Evolutionary conservation across 768 basidiomycete species (phyloP).

Genomic region (Mycena crocata): DNA sequence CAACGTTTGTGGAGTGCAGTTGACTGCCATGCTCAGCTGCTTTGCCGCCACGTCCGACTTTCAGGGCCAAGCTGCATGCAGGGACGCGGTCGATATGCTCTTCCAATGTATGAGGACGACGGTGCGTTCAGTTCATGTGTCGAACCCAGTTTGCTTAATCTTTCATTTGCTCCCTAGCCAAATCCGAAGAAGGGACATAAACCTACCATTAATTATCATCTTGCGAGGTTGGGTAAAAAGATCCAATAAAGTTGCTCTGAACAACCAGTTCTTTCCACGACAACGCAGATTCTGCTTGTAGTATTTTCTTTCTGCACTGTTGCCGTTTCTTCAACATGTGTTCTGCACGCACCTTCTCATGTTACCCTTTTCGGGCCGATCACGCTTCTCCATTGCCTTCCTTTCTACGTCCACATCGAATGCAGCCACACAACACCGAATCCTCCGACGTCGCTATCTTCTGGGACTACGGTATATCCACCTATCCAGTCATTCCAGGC

Average conservation of each 20-base stretch:
- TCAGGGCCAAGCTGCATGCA: conserved; percentile 64
- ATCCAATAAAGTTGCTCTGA: conserved; percentile 64
- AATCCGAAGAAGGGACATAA: conserved; percentile 73
- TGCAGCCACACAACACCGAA: conserved; percentile 42
- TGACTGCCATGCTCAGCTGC: conserved; percentile 85
- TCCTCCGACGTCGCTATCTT: conserved; percentile 55
- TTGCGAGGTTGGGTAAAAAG: conserved; percentile 81
- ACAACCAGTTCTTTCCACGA: too few species aligned
- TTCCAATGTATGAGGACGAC: conserved; percentile 89
- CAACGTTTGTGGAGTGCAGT: conserved; percentile 74
- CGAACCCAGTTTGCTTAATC: conserved; percentile 7
- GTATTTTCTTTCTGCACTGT: too few species aligned
- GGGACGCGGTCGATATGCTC: conserved; percentile 67
- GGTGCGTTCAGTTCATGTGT: conserved; percentile 58
- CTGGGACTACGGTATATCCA: conserved; percentile 51
- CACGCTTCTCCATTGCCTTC: conserved; percentile 14
- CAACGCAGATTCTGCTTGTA: not conserved
- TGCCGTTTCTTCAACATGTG: conserved; percentile 1
- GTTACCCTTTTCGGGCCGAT: conserved; percentile 7
- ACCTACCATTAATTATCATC: conserved; percentile 91
- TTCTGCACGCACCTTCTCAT: not conserved
- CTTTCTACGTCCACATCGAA: conserved; percentile 35
- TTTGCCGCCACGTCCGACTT: conserved; percentile 84
- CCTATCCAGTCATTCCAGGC: not conserved
- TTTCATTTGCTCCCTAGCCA: conserved; percentile 58